Conservation (phyloP, 176 grass and related monocot species). For the Phyllostachys edulis region DNA sequence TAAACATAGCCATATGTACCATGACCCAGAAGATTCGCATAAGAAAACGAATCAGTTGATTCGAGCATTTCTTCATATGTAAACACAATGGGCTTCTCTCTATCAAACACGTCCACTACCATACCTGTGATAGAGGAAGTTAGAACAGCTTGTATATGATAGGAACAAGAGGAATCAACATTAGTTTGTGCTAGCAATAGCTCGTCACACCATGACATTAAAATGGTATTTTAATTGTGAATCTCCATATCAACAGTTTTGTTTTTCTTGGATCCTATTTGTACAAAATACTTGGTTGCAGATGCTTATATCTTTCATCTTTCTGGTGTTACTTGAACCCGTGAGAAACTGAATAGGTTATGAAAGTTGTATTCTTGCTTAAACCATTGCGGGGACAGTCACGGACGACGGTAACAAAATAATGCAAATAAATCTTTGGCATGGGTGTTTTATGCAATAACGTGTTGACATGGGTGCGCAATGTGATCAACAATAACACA, state of each 20-base stretch:
- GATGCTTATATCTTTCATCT: not conserved
- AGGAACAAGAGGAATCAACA: conserved; percentile 22
- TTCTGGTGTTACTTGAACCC: conserved; percentile 12
- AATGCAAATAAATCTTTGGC: conserved; percentile 6
- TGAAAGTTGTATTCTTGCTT: not conserved
- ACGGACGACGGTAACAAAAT: not conserved
- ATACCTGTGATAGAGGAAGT: conserved; percentile 49
- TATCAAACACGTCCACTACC: conserved; percentile 76
- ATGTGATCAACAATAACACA: not conserved
- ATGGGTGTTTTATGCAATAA: not conserved
- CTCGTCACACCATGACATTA: no score
- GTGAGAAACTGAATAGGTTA: not conserved
- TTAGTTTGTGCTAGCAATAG: conserved; percentile 7
- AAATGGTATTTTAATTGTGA: not conserved
- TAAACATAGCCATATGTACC: conserved; percentile 97
- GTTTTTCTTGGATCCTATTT: conserved; percentile 4
- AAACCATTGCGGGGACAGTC: not conserved
- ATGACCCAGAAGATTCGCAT: conserved; percentile 96
- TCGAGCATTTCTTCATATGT: conserved; percentile 76
- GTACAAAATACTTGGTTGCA: no score
- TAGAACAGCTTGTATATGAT: not conserved
- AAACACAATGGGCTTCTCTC: conserved; percentile 84
- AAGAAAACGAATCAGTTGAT: conserved; percentile 82
- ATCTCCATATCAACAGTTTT: not conserved
- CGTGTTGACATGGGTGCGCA: not conserved